Evolutionary conservation across 2,329 filamentous ascomycete species (phyloP).

Genomic region (Cytospora piceae): DNA sequence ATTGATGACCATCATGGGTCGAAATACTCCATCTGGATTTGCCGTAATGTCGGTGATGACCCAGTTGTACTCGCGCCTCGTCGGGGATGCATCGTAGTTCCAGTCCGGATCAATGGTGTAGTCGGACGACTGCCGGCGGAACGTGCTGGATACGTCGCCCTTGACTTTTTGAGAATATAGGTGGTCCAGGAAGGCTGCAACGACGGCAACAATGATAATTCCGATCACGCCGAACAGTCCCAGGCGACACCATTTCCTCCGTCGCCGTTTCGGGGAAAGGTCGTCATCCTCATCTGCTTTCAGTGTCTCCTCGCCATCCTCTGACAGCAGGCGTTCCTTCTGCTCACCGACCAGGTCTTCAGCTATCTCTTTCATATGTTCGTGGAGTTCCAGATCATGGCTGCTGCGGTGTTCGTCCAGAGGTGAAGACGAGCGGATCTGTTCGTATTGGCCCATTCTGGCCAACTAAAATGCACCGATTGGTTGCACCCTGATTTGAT

Average conservation of each 20-base stretch:
- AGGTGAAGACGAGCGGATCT: constrained; percentile 31
- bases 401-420: constrained; percentile 10
- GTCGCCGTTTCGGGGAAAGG: not conserved
- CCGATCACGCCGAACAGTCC: constrained; percentile 21
- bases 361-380: constrained; percentile 18
- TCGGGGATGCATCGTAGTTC: constrained; percentile 55
- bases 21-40: constrained; percentile 63
- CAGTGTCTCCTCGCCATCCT: constrained; percentile 11
- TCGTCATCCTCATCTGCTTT: not conserved
- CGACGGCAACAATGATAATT: constrained; percentile 3
- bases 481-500: constrained; percentile 3
- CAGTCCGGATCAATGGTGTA: constrained; percentile 62
- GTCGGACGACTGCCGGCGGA: constrained; percentile 43
- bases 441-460: constrained; percentile 30
- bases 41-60: constrained; percentile 59
- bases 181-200: constrained; percentile 10
- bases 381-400: constrained; percentile 23
- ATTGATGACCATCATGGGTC: constrained; percentile 71
- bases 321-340: constrained; percentile 29
- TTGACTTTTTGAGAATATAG: not conserved
- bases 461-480: not conserved
- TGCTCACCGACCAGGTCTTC: constrained; percentile 24
- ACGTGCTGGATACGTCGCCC: constrained; percentile 14
- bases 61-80: constrained; percentile 63
- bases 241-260: constrained; percentile 24